Percentiles rank a stretch among this genome's conserved stretches.
These are phyloP conservation scores for Chrysoporthe puriensis DNA, from an alignment of 2,329 filamentous ascomycete genomes.

Conservation along the genomic window DNA sequence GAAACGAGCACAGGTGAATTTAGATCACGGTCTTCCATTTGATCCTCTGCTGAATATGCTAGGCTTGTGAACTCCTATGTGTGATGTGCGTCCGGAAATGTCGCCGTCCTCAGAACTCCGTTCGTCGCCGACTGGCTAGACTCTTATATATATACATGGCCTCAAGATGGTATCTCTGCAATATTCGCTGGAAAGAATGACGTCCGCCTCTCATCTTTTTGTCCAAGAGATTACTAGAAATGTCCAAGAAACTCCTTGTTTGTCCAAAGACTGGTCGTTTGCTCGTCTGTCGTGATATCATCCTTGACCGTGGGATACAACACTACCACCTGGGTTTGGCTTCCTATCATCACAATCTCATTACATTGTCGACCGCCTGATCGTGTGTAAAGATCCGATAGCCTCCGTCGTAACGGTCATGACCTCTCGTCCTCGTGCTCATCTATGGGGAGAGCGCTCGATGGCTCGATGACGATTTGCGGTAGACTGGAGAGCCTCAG, in stretches of 20 bases:
- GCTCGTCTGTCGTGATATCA: neutral
- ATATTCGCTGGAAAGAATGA: neutral
- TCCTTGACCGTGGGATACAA: neutral
- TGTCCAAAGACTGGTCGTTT: neutral
- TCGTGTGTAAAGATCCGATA: neutral
- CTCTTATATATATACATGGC: neutral
- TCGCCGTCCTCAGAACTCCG: too few species aligned
- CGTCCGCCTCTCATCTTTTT: neutral
- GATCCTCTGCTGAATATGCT: too few species aligned
- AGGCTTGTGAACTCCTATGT: too few species aligned
- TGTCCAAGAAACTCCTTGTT: neutral
- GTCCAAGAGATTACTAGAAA: neutral
- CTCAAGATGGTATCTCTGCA: slow-evolving; percentile 5
- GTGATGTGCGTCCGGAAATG: too few species aligned
- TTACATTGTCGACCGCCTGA: neutral
- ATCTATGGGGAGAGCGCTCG: slow-evolving; percentile 42
- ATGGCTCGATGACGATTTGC: slow-evolving; percentile 63
- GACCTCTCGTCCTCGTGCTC: slow-evolving; percentile 15
- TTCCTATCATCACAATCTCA: neutral
- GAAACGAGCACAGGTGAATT: too few species aligned
- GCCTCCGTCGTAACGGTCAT: neutral
- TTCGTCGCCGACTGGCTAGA: neutral
- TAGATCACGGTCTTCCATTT: too few species aligned
- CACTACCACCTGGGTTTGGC: neutral
- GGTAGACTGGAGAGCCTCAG: slow-evolving; percentile 54